A percentile compares a stretch with the other conserved stretches of the same genome.
Evolutionary conservation across 306 rosid genomes (phyloP).

Genomic region (Cicer cuneatum): DNA sequence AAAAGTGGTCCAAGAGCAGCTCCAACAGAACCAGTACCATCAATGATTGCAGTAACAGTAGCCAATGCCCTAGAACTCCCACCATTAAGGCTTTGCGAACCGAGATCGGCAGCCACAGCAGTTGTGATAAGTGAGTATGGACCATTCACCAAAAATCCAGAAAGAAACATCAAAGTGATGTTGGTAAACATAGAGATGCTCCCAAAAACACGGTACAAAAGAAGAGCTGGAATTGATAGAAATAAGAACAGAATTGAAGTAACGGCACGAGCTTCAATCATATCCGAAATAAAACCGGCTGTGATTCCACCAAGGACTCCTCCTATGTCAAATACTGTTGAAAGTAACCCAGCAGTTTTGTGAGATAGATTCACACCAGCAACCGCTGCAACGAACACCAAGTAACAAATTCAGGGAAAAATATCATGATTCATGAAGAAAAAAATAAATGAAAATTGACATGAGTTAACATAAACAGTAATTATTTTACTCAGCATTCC

Average conservation of each 20-base stretch:
- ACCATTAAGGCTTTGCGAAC: slow-evolving; percentile 58
- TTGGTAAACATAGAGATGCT: slow-evolving; percentile 73
- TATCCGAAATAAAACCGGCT: slow-evolving; percentile 86
- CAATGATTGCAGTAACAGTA: slow-evolving; percentile 88
- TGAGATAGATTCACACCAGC: slow-evolving; percentile 80
- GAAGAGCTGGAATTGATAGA: slow-evolving; percentile 79
- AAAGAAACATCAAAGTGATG: slow-evolving; percentile 72
- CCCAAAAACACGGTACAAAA: slow-evolving; percentile 75
- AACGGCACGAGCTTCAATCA: slow-evolving; percentile 85
- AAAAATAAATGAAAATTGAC: neutral
- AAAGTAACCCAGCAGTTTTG: slow-evolving; percentile 86
- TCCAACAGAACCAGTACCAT: slow-evolving; percentile 92
- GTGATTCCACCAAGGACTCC: slow-evolving; percentile 86
- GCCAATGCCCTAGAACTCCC: slow-evolving; percentile 76
- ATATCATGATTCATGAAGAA: neutral
- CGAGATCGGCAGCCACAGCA: slow-evolving; percentile 95
- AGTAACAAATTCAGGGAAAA: slow-evolving; percentile 2
- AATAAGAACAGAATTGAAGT: slow-evolving; percentile 75
- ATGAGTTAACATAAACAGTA: neutral
- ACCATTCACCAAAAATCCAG: slow-evolving; percentile 63
- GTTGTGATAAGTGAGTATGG: slow-evolving; percentile 90
- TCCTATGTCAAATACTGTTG: slow-evolving; percentile 85
- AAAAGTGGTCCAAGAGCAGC: slow-evolving; percentile 90
- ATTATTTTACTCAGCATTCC: slow-evolving; percentile 4
- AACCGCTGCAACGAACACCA: slow-evolving; percentile 64